A percentile compares a stretch with the other conserved stretches of the same genome.
These are phyloP conservation scores for Ottelia alismoides DNA, from an alignment of 106 monocot genomes.

Conservation along the genomic window DNA sequence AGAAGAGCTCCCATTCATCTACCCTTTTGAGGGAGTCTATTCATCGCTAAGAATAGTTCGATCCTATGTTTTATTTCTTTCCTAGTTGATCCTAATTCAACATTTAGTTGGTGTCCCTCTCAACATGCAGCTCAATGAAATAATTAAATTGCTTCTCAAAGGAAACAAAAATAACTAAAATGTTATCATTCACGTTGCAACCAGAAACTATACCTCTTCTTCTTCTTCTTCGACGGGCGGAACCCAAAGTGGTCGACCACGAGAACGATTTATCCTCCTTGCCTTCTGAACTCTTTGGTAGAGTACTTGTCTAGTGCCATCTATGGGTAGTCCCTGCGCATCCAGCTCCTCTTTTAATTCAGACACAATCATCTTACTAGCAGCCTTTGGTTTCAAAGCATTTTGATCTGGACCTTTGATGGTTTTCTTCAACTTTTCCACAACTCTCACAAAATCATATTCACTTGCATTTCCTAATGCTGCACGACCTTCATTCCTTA, in stretches of 20 bases:
- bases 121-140: too few species aligned
- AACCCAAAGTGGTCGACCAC: conserved; percentile 93
- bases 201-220: too few species aligned
- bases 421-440: conserved; percentile 60
- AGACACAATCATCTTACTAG: conserved; percentile 96
- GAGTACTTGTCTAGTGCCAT: conserved; percentile 92
- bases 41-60: too few species aligned
- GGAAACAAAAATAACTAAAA: too few species aligned
- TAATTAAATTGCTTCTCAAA: too few species aligned
- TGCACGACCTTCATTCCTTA: conserved; percentile 65
- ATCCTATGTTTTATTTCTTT: too few species aligned
- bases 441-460: conserved; percentile 55
- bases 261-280: conserved; percentile 93
- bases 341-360: conserved; percentile 91
- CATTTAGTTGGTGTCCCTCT: too few species aligned
- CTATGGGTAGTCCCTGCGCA: conserved; percentile 86
- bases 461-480: conserved; percentile 65
- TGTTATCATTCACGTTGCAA: too few species aligned
- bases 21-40: too few species aligned
- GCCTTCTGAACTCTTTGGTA: conserved; percentile 98
- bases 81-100: too few species aligned
- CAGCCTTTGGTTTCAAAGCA: conserved; percentile 85
- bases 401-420: conserved; percentile 69
- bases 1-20: too few species aligned
- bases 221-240: conserved; percentile 93